phyloP scores from a whole-genome alignment of 331 rosid species.

The Acacia pycnantha region DNA sequence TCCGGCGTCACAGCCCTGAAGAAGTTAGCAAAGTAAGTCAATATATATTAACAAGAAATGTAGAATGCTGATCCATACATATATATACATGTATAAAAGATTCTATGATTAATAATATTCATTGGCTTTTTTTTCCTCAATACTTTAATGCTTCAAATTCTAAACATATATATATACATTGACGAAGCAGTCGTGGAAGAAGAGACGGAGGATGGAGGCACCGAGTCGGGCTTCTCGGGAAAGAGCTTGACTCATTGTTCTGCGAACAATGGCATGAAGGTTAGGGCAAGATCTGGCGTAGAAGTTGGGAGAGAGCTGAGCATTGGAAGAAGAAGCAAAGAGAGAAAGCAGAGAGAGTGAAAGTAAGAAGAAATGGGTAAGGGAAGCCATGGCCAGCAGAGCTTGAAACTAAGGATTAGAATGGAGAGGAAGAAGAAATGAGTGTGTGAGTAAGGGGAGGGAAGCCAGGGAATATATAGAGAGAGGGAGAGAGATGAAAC shows the following conservation, averaged over 20 bases:
- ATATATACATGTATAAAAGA: no score
- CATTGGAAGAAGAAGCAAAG: conserved; percentile 39
- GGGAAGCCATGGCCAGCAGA: neutral
- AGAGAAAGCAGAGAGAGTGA: conserved; percentile 29
- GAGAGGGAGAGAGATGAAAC: neutral
- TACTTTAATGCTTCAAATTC: no score
- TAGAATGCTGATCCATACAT: no score
- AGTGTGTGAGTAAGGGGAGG: neutral
- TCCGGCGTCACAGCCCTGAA: conserved; percentile 80
- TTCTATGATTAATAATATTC: no score
- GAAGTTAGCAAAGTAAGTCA: neutral
- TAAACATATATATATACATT: conserved; percentile 32
- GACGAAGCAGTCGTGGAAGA: conserved; percentile 93
- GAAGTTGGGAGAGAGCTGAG: conserved; percentile 62
- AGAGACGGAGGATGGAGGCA: conserved; percentile 81
- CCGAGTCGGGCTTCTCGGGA: conserved; percentile 50
- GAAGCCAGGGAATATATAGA: neutral
- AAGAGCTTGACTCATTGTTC: conserved; percentile 47
- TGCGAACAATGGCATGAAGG: conserved; percentile 51
- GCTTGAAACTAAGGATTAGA: neutral
- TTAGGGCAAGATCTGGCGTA: conserved; percentile 57
- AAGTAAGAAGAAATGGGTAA: conserved; percentile 16
- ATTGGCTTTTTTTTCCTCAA: no score
- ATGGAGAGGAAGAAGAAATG: neutral
- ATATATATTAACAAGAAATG: neutral